Evolutionary conservation across 2,329 filamentous ascomycete species (phyloP), one percentile per base, ranked within the genome.

Genomic region (Waltergamsia citrina): DNA sequence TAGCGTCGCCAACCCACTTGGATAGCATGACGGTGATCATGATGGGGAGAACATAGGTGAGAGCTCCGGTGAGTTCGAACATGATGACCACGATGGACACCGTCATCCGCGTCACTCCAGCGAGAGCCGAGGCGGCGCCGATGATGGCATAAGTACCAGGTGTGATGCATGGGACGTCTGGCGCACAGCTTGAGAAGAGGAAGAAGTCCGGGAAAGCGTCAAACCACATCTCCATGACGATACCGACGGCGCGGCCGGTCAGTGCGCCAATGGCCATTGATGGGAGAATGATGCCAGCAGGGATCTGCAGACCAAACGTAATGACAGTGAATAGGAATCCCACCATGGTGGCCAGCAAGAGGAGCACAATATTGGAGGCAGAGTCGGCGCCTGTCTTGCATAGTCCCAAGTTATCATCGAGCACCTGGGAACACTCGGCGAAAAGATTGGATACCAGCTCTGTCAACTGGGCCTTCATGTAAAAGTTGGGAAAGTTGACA

Each of bases 41-140:
- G 57, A 96, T 98, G 35, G 92, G 92, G 7, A 98, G 75, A 32
- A 98, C 90, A 52, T 96, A 96, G 1, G 87, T 94, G 19, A 98
- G 71, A 2, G 92, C 92, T 34, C 92, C 92, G 0, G 92, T 98
- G 36, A 98, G 78, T 63, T 98, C 92, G 51, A 98, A 98, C 83
- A 95, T 95, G 62, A 98, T 98, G 49, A 96, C 92, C 5, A 98
- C 90, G 44, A 98, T 95, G 10, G 88, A 95, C 9, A 95, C 87
- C 0, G 92, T 98, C 79, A 98, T 93, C 45, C 90, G 78, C 14
- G 90, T 96, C 23, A 93, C 86, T 31, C 92, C 92, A 6, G 85
- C 85, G 2, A 98, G 75, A n/a, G 90, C 86, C 4, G 92, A 88
- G 1, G 92, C 90, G 1, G 92, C 92, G 22, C 92, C 92, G 41